These are phyloP conservation scores for Aphanomyces cochlioides DNA, from an alignment of 352 stramenopile species.

Conservation along the genomic window DNA sequence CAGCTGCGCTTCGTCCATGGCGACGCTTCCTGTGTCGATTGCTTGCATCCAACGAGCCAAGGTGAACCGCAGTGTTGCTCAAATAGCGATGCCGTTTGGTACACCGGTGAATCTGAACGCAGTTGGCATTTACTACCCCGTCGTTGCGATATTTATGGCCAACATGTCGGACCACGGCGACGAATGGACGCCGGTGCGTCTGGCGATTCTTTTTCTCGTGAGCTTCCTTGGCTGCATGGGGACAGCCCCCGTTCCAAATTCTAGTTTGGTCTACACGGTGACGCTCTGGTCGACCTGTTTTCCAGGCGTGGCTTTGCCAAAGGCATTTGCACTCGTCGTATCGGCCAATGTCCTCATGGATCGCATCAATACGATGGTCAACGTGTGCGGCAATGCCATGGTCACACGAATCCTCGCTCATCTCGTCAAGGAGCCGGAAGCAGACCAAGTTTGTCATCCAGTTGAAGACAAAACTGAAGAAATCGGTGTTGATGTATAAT, in stretches of 20 bases:
- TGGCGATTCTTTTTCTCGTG: slow-evolving; percentile 59
- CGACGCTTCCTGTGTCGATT: slow-evolving; percentile 61
- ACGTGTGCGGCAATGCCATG: slow-evolving; percentile 82
- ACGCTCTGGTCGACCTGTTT: slow-evolving; percentile 77
- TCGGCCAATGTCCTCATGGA: slow-evolving; percentile 70
- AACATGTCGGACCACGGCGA: slow-evolving; percentile 66
- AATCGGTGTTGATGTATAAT: too few relatives aligned
- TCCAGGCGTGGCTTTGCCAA: slow-evolving; percentile 42
- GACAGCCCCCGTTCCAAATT: slow-evolving; percentile 66
- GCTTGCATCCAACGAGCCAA: slow-evolving; percentile 55
- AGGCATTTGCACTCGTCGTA: slow-evolving; percentile 64
- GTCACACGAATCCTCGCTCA: slow-evolving; percentile 72
- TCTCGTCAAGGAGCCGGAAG: slow-evolving; percentile 48
- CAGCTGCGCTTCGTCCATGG: slow-evolving; percentile 58
- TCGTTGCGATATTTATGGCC: slow-evolving; percentile 59
- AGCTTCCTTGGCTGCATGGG: slow-evolving; percentile 64
- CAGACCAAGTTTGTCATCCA: too few relatives aligned
- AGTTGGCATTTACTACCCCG: slow-evolving; percentile 56
- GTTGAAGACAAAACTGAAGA: too few relatives aligned
- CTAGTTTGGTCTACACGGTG: slow-evolving; percentile 72
- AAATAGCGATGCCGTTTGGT: slow-evolving; percentile 40
- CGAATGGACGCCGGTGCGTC: slow-evolving; percentile 33
- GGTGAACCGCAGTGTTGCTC: neutral
- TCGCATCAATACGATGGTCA: slow-evolving; percentile 65
- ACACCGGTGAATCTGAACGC: slow-evolving; percentile 58